A percentile compares a stretch with the other conserved stretches of the same genome.
These are phyloP conservation scores for Apostasia shenzhenica DNA, from an alignment of 106 monocot genomes.

Conservation along the genomic window DNA sequence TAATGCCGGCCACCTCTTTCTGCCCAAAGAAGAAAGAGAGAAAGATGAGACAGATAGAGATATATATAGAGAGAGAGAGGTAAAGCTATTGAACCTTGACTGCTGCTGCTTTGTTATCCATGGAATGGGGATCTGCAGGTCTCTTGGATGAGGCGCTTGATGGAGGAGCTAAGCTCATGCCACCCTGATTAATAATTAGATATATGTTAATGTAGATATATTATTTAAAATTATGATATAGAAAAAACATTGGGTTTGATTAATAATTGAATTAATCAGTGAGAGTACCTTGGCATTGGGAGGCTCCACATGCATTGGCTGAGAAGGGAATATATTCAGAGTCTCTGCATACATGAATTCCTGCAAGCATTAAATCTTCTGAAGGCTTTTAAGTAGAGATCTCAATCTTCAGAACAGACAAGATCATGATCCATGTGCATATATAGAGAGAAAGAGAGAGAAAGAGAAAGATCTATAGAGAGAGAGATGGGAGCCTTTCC, in stretches of 20 bases:
- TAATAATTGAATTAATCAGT: not conserved
- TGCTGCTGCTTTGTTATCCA: conserved; percentile 34
- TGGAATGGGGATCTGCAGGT: conserved; percentile 27
- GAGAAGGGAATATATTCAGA: conserved; percentile 84
- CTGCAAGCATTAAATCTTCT: conserved; percentile 44
- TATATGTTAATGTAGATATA: not conserved
- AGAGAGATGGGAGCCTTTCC: not conserved
- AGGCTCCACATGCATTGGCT: conserved; percentile 80
- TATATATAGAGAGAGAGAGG: conserved; percentile 1
- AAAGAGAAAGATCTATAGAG: not conserved
- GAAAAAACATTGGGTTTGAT: not conserved
- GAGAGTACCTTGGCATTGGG: conserved; percentile 54
- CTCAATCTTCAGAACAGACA: too few relatives aligned
- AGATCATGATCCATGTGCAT: too few relatives aligned
- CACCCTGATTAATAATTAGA: conserved; percentile 19
- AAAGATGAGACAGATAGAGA: not conserved
- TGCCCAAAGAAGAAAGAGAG: conserved; percentile 10
- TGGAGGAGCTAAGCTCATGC: conserved; percentile 37
- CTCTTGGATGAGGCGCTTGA: conserved; percentile 29
- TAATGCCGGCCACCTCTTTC: conserved; percentile 28
- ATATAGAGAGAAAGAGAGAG: not conserved
- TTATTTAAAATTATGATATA: not conserved
- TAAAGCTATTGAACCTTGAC: conserved; percentile 9
- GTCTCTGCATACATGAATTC: conserved; percentile 79
- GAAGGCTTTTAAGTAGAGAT: conserved; percentile 8